Conservation (phyloP, 2,329 filamentous ascomycete species). For the Chrysoporthe austroafricana region DNA sequence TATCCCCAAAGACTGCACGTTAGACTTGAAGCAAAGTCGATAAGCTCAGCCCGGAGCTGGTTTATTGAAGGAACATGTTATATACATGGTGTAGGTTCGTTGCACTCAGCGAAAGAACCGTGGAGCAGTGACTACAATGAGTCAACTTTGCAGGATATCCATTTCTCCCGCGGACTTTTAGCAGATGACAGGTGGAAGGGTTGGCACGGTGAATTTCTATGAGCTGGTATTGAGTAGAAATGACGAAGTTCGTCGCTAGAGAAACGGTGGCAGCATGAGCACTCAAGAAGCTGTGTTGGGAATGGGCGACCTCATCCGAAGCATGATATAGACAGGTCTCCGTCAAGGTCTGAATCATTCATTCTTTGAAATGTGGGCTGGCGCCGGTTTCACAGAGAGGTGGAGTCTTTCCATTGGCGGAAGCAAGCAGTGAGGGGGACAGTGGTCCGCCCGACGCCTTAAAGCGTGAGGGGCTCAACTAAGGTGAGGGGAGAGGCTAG, state of each 20-base stretch:
- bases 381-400: not conserved
- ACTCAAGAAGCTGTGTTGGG: not conserved
- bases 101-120: too few species aligned
- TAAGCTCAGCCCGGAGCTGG: too few species aligned
- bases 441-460: not conserved
- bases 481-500: not conserved
- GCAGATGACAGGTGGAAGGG: too few species aligned
- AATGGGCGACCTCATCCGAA: not conserved
- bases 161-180: too few species aligned
- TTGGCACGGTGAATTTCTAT: too few species aligned
- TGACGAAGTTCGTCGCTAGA: not conserved
- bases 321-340: not conserved
- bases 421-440: constrained; percentile 3
- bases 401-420: not conserved
- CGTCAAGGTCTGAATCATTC: not conserved
- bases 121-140: too few species aligned
- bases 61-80: too few species aligned
- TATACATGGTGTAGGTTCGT: too few species aligned
- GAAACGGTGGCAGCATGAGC: not conserved
- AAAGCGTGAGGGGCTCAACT: not conserved
- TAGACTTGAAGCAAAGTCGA: too few species aligned
- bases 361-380: not conserved
- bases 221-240: not conserved
- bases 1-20: too few species aligned
- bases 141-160: too few species aligned